phyloP scores from a whole-genome alignment of 257 asterid genomes.

The Nicotiana sylvestris region DNA sequence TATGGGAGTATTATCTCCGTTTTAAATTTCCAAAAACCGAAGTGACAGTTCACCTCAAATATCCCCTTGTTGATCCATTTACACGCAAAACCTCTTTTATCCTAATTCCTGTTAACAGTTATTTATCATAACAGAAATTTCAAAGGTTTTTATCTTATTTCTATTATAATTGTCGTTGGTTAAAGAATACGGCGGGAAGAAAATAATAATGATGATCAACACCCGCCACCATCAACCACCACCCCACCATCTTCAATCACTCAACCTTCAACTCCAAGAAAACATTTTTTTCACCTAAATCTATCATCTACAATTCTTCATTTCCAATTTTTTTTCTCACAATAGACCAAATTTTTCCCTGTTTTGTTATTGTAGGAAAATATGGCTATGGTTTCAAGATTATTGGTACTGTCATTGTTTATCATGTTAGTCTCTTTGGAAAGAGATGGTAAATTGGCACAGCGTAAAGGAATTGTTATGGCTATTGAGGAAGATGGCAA shows the following conservation, averaged over 20 bases:
- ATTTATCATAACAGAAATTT: slow-evolving; percentile 20
- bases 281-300: neutral
- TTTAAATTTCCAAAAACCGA: neutral
- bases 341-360: neutral
- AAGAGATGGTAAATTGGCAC: slow-evolving; percentile 10
- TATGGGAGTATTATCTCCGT: no score
- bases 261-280: slow-evolving; percentile 12
- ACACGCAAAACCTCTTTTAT: slow-evolving; percentile 13
- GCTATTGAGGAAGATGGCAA: slow-evolving; percentile 18
- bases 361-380: neutral
- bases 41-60: neutral
- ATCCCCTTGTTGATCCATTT: slow-evolving; percentile 11
- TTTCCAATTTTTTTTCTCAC: neutral
- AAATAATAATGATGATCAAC: slow-evolving; percentile 35
- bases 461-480: neutral
- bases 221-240: slow-evolving; percentile 75
- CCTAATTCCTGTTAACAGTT: neutral
- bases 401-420: neutral
- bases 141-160: slow-evolving; percentile 17
- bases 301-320: neutral
- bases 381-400: neutral
- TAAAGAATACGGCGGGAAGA: slow-evolving; percentile 35
- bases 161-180: slow-evolving; percentile 11
- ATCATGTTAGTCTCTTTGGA: neutral
- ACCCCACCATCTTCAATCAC: slow-evolving; percentile 23